Evolutionary conservation across 2,329 filamentous ascomycete species (phyloP).

Genomic region (Lecanoromycetidae sp.): DNA sequence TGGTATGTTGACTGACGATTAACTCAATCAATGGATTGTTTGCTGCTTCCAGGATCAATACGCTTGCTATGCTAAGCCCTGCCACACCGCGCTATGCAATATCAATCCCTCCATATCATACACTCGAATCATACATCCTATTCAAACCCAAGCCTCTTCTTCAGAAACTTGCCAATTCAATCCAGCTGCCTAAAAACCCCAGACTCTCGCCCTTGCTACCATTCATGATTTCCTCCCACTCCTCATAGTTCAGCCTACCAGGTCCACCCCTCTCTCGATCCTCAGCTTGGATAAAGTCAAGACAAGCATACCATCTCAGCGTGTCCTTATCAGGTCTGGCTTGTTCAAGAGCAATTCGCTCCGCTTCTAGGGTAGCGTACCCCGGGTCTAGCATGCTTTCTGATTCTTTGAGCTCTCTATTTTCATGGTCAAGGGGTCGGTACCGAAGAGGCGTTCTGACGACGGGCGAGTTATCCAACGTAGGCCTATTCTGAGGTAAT

Average conservation of each 20-base stretch:
- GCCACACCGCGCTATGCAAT: background rate
- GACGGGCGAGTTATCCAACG: background rate
- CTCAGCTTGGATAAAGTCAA: slow-evolving; percentile 56
- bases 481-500: slow-evolving; percentile 35
- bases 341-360: background rate
- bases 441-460: background rate
- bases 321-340: slow-evolving; percentile 17
- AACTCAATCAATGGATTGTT: too few species aligned
- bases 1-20: too few species aligned
- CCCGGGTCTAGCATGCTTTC: background rate
- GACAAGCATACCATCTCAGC: slow-evolving; percentile 32
- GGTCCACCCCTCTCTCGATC: slow-evolving; percentile 62
- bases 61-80: too few species aligned
- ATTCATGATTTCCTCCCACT: slow-evolving; percentile 68
- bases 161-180: slow-evolving; percentile 58
- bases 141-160: too few species aligned
- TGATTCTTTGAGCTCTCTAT: too few species aligned
- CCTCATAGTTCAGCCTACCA: slow-evolving; percentile 62
- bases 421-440: background rate
- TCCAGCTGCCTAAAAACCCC: slow-evolving; percentile 80
- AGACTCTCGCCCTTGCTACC: slow-evolving; percentile 54
- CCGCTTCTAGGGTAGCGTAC: slow-evolving; percentile 19
- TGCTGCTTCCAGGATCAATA: too few species aligned
- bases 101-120: background rate
- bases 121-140: background rate